Base-by-base conservation (phyloP, 805 yeast genomes). In the Saturnispora dispora region DNA sequence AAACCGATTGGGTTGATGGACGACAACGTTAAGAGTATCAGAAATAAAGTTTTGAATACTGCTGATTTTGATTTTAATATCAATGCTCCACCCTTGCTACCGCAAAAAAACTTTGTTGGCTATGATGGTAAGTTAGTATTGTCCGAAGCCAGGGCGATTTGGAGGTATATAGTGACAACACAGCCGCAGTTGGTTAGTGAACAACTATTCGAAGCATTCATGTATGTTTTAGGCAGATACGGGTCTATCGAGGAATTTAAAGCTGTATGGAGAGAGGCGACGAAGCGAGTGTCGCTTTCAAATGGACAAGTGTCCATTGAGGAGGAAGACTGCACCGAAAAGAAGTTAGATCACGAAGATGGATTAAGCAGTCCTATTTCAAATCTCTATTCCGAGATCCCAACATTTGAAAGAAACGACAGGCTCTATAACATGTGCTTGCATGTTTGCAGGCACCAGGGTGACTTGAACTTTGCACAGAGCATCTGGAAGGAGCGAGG, bases 401-500 rank as follows among this genome's bases (percentile, higher is more conserved):
- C 44, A 11, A 15, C 11, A 15, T 40, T 40, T 23, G 44, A 70
- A 11, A 66, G 82, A 27, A 70, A 68, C 52, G 75, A 79, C 39
- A 63, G 74, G 33, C 62, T 81, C 2, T 88, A 85, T 61, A 75
- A 75, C 47, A 69, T 82, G 28, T 82, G 85, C 8, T 67, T 88
- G 59, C 72, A 76, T 52, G 91, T 91, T 1, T 86, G 91, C 1
- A 74, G 75, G 11, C 70, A 71, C 45, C 77, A 77, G 60, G 71
- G 73, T 39, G 76, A 82, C 58, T 64, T 74, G 40, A 71, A 70
- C 0, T 78, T 84, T 61, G 90, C 89, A 4, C 80, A 79, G 51
- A 64, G 67, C 25, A 71, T 86, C 1, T 89, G 96, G 95, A 65
- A 68, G 2, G 95, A 86, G 60, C 77, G 97, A 59, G 96, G 96